phyloP scores from a whole-genome alignment of 257 asterid genomes.

The Nicotiana tabacum region DNA sequence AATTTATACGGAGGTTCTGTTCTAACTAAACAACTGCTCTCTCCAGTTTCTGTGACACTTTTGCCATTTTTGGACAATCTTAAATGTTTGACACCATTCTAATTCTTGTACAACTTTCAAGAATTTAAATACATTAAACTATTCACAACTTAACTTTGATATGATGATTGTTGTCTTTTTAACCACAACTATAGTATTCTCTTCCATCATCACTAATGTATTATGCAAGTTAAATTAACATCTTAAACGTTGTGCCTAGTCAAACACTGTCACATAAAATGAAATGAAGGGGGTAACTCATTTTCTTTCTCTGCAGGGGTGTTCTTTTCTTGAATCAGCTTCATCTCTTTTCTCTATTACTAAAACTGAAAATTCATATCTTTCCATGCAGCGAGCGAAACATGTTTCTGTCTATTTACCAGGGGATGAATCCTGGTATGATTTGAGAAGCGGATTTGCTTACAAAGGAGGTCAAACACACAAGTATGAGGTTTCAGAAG shows the following conservation, averaged over 20 bases:
- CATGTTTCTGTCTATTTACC: constrained; percentile 86
- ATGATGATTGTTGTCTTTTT: not conserved
- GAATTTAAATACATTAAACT: not conserved
- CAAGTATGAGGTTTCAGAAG: constrained; percentile 68
- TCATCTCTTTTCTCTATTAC: not conserved
- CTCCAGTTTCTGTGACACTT: not conserved
- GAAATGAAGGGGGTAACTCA: not conserved
- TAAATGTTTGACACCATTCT: not conserved
- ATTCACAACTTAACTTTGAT: not conserved
- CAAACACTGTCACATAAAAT: not conserved
- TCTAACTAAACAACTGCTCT: not conserved
- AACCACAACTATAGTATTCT: not conserved
- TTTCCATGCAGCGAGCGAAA: constrained; percentile 59
- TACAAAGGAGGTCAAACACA: constrained; percentile 73
- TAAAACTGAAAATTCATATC: constrained; percentile 2
- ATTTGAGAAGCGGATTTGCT: constrained; percentile 65
- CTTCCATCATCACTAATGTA: not conserved
- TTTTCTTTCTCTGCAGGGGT: not conserved
- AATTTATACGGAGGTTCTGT: constrained; percentile 69
- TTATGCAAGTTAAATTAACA: not conserved
- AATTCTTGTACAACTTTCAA: not conserved
- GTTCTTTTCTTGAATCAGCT: not conserved
- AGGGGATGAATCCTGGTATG: constrained; percentile 82
- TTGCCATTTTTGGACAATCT: not conserved
- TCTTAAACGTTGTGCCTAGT: not conserved